Conservation (phyloP, 129 eudicot species). For the Tagetes erecta region DNA sequence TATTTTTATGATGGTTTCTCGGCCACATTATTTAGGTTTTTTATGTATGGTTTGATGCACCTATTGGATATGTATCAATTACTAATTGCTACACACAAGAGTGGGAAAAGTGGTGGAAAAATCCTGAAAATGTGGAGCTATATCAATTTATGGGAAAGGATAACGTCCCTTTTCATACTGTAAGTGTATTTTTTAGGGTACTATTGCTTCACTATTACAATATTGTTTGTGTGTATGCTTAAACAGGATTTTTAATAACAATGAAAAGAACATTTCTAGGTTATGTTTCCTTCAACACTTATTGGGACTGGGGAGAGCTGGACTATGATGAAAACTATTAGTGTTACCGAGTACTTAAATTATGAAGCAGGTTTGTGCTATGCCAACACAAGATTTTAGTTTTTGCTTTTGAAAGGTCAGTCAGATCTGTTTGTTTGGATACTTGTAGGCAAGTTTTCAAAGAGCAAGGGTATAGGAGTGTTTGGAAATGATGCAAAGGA, state of each 20-base stretch:
- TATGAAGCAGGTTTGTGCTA: constrained; percentile 67
- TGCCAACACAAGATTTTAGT: constrained; percentile 41
- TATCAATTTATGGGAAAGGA: constrained; percentile 95
- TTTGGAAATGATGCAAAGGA: constrained; percentile 88
- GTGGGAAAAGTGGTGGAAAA: constrained; percentile 98
- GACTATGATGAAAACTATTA: constrained; percentile 78
- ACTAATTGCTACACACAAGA: constrained; percentile 75
- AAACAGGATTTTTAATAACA: background rate
- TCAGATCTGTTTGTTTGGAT: constrained; percentile 3
- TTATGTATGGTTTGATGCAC: constrained; percentile 94
- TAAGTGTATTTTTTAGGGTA: constrained; percentile 29
- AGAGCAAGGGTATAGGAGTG: constrained; percentile 83
- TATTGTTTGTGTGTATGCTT: background rate
- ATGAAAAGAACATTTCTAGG: constrained; percentile 42
- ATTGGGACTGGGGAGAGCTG: constrained; percentile 75
- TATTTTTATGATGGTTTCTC: background rate
- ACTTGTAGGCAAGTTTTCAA: constrained; percentile 59
- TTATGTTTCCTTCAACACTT: constrained; percentile 79
- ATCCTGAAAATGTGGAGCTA: constrained; percentile 85
- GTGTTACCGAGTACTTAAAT: constrained; percentile 80
- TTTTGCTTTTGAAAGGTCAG: background rate
- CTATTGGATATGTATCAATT: constrained; percentile 86
- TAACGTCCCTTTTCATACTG: constrained; percentile 88
- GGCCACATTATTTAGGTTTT: constrained; percentile 48
- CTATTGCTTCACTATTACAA: background rate